A percentile compares a stretch with the other conserved stretches of the same genome.
phyloP scores from a whole-genome alignment of 2,329 filamentous ascomycete species.

The Akanthomyces dipterigenus region DNA sequence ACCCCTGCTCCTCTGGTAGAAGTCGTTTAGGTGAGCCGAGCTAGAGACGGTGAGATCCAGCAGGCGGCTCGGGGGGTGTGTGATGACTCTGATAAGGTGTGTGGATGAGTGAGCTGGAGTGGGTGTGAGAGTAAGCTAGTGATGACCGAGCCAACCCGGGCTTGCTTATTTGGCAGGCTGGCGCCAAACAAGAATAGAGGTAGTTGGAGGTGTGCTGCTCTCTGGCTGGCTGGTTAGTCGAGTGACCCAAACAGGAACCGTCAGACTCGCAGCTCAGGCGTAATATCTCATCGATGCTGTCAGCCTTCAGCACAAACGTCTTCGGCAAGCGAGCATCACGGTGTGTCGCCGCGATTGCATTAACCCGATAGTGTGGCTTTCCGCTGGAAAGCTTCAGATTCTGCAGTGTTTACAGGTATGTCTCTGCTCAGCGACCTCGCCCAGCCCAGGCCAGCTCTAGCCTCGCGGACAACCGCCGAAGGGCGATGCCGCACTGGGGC shows the following conservation, averaged over 20 bases:
- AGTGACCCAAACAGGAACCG: not conserved
- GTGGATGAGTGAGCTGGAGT: conserved; percentile 2
- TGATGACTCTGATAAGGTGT: conserved; percentile 9
- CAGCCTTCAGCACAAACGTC: not conserved
- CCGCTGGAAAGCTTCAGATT: not conserved
- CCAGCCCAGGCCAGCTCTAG: not conserved
- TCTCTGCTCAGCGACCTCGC: not conserved
- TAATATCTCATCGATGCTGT: not conserved
- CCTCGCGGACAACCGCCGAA: not conserved
- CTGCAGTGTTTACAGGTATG: not conserved
- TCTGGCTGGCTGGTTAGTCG: not conserved
- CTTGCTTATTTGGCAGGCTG: conserved; percentile 3
- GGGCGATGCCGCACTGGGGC: not conserved
- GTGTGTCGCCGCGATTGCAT: not conserved
- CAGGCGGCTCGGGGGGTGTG: not conserved
- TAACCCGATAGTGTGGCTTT: not conserved
- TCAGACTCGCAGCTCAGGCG: conserved; percentile 1
- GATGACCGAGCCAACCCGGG: conserved; percentile 1
- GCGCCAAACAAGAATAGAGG: not conserved
- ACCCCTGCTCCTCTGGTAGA: conserved; percentile 9
- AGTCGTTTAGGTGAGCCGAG: not conserved
- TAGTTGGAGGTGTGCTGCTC: not conserved
- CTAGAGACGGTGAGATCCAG: conserved; percentile 10
- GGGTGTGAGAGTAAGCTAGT: conserved; percentile 9
- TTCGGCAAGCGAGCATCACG: not conserved